Base-by-base conservation (phyloP, 2,329 filamentous ascomycete genomes). In the Colletotrichum nymphaeae region DNA sequence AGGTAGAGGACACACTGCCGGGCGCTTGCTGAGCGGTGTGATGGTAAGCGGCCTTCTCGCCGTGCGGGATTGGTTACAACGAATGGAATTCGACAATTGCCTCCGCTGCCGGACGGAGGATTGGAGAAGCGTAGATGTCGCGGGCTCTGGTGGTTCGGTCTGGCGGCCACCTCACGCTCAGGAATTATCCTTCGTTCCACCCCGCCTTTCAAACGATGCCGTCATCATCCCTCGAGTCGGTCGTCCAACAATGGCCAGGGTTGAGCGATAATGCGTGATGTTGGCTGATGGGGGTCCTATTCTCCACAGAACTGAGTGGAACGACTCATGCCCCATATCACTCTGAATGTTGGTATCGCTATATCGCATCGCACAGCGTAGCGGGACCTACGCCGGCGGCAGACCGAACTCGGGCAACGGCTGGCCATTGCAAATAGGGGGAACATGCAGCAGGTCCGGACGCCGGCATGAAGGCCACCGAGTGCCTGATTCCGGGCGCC, bases 181-280 rank as follows among this genome's bases (percentile, higher is more conserved):
- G 28, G 53, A 55, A 19, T 70, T 60, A n/a, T 49, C 42, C 42
- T 49, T 14, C 46, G 59, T 53, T 42, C 49, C 53, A 64, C 71
- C 71, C 71, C 67, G 67, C 71, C 67, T 32, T 35, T 32, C 30
- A 37, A 73, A 70, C 32, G 26, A 73, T 71, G 71, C 60, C 71
- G 71, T 73, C 71, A 73, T 66, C 71, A 37, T 56, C 49, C 24
- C 35, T 70, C 56, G 12, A 49, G 56, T 55, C 14, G 57, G 62
- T 66, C 53, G 49, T 66, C 35, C 60, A 49, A 46, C 59, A 28
- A 22, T 11, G n/a, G 32, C 2, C 37, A 59, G 60, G 60, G 46
- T 35, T 49, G 67, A 70, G 55, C 46, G 67, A 73, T 46, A 46
- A 73, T 57, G 28, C 56, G 59, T 70, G 42, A 11, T 49, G 42